A percentile compares a stretch with the other conserved stretches of the same genome.
Conservation (phyloP, 2,329 filamentous ascomycete genomes). For the Fusarium ambrosium region DNA sequence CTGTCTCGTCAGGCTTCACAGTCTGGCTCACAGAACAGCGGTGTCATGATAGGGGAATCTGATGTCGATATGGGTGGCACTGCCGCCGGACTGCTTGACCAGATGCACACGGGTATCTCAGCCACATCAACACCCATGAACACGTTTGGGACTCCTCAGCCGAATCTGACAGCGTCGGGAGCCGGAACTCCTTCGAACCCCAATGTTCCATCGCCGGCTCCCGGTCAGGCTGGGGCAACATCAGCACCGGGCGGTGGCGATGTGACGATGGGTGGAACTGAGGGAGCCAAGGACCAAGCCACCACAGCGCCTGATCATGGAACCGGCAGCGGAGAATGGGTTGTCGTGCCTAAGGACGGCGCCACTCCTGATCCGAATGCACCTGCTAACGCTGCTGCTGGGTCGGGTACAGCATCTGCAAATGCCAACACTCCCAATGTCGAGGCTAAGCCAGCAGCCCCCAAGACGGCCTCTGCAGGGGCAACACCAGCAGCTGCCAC, state of each 20-base stretch:
- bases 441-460: constrained; percentile 41
- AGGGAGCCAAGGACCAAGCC: constrained; percentile 51
- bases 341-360: constrained; percentile 77
- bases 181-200: constrained; percentile 68
- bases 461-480: constrained; percentile 37
- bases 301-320: constrained; percentile 63
- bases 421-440: constrained; percentile 51
- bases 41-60: constrained; percentile 68
- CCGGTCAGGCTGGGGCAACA: constrained; percentile 42
- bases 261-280: constrained; percentile 67
- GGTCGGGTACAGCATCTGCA: constrained; percentile 28
- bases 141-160: constrained; percentile 72
- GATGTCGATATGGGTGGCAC: constrained; percentile 76
- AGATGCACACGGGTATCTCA: constrained; percentile 75
- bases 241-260: constrained; percentile 49
- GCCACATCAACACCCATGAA: constrained; percentile 72
- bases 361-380: constrained; percentile 56
- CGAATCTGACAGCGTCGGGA: constrained; percentile 69
- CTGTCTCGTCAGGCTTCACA: constrained; percentile 69
- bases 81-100: constrained; percentile 74
- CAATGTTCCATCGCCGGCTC: constrained; percentile 61
- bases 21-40: constrained; percentile 68
- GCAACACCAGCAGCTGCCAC: constrained; percentile 49
- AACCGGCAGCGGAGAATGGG: constrained; percentile 76
- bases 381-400: constrained; percentile 28